phyloP scores from a whole-genome alignment of 164 flowering plant species.

The Berberis thunbergii region DNA sequence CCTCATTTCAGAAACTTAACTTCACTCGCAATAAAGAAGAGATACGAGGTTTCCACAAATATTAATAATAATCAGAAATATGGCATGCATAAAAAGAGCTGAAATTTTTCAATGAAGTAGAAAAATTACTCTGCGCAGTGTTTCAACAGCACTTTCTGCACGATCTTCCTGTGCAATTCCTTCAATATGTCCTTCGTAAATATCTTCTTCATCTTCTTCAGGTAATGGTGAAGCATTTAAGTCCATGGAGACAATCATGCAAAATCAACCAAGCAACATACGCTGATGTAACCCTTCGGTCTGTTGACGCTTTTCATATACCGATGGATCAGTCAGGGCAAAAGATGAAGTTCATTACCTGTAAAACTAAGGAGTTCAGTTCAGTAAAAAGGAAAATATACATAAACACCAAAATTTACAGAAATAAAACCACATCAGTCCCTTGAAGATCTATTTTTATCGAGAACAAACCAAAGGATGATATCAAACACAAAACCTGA shows the following conservation, averaged over 20 bases:
- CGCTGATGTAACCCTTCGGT: background rate
- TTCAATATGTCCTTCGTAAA: constrained; percentile 35
- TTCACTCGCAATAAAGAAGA: no score
- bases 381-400: no score
- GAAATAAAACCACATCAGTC: no score
- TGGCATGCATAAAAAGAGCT: background rate
- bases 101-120: constrained; percentile 1
- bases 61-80: background rate
- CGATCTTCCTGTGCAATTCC: constrained; percentile 36
- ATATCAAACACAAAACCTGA: no score
- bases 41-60: background rate
- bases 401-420: no score
- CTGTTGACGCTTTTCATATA: no score
- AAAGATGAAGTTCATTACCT: no score
- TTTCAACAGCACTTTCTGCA: constrained; percentile 51
- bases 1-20: no score
- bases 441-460: no score
- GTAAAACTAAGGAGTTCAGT: no score
- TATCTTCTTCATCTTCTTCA: constrained; percentile 78
- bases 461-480: no score
- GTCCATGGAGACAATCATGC: constrained; percentile 70
- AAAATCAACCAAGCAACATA: constrained; percentile 5
- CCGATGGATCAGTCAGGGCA: no score
- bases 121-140: constrained; percentile 57
- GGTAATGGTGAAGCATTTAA: constrained; percentile 84